Evolutionary conservation across 78 protist species (phyloP).

Genomic region (Speleostelium caveatum): DNA sequence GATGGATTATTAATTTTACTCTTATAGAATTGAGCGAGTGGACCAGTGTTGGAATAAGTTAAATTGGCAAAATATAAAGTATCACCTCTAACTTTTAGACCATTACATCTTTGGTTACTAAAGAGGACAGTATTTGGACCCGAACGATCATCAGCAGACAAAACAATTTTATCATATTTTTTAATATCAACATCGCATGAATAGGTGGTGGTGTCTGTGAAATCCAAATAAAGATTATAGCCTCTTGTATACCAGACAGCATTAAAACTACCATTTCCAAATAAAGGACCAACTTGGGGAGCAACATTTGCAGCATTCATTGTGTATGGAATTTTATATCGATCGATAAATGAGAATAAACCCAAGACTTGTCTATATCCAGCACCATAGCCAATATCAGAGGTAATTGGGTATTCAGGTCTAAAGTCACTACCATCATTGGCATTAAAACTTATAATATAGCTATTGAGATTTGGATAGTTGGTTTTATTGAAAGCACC

Average conservation of each 20-base stretch:
- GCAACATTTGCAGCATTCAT: neutral
- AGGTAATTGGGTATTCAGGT: neutral
- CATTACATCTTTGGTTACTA: too few species aligned
- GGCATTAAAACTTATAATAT: too few species aligned
- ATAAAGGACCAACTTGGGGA: neutral
- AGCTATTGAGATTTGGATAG: too few species aligned
- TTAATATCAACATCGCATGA: too few species aligned
- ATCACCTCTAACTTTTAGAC: too few species aligned
- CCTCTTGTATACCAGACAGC: conserved; percentile 3
- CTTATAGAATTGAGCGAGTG: too few species aligned
- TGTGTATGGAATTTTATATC: neutral
- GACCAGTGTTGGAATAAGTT: neutral
- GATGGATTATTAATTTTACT: too few species aligned
- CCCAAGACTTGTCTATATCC: neutral
- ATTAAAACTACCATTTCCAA: neutral
- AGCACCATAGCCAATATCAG: neutral
- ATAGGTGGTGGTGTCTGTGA: neutral
- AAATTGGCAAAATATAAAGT: neutral
- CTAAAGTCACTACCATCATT: neutral
- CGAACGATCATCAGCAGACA: too few species aligned
- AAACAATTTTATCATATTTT: too few species aligned
- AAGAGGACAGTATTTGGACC: too few species aligned
- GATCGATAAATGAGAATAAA: neutral
- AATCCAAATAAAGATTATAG: neutral
- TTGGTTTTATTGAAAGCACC: too few species aligned